Evolutionary conservation across 192 early-diverging fungal species (phyloP).

Genomic region (Entophlyctis helioformis): DNA sequence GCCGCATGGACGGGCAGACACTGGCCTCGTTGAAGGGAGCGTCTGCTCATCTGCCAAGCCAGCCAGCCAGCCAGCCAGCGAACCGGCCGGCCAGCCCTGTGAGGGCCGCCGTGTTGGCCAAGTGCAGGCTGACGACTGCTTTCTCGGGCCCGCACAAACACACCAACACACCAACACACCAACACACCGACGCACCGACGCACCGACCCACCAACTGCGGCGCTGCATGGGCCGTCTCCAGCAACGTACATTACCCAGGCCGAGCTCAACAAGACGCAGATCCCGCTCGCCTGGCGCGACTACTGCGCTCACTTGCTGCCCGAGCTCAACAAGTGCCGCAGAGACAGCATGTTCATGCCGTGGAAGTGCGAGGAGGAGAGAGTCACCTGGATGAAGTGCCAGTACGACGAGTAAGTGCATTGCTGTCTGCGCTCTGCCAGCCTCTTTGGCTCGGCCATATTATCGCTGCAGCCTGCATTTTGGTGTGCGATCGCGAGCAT

Average conservation of each 20-base stretch:
- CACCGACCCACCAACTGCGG: too few species aligned
- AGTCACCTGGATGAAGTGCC: constrained; percentile 85
- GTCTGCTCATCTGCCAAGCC: too few species aligned
- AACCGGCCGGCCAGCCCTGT: too few species aligned
- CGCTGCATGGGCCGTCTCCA: too few species aligned
- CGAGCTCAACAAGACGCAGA: constrained; percentile 69
- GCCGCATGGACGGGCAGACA: too few species aligned
- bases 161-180: too few species aligned
- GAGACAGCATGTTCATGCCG: constrained; percentile 71
- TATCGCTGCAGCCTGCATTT: not conserved
- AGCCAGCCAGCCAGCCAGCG: too few species aligned
- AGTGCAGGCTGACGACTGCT: too few species aligned
- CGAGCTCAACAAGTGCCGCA: constrained; percentile 84
- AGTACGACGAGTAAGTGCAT: constrained; percentile 71
- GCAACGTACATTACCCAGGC: constrained; percentile 75
- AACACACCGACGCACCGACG: too few species aligned
- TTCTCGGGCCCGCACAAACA: too few species aligned
- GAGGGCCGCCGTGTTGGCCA: too few species aligned
- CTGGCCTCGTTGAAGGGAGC: too few species aligned
- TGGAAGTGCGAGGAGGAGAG: constrained; percentile 89
- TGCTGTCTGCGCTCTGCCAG: not conserved
- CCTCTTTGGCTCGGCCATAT: not conserved
- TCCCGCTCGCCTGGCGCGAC: constrained; percentile 84
- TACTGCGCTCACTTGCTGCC: constrained; percentile 88
- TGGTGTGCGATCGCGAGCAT: not conserved